phyloP scores from a whole-genome alignment of 176 grass and related monocot genomes.

The Ensete glaucum region DNA sequence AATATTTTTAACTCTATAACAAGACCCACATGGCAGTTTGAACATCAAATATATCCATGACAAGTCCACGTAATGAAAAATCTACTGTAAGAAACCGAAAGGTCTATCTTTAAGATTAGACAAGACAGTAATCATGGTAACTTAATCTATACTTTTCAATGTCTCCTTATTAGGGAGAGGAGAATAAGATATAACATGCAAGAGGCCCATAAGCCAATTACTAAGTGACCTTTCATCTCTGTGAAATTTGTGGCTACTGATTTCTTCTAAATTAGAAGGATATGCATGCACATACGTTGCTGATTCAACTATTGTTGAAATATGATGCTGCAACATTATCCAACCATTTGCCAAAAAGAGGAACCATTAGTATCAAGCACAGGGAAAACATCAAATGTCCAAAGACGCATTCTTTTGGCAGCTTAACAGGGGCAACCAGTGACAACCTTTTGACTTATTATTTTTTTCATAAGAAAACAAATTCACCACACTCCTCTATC shows the following conservation, averaged over 20 bases:
- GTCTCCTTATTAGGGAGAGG: background rate
- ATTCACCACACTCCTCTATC: too few species aligned
- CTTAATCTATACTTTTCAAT: background rate
- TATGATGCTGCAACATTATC: background rate
- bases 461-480: too few species aligned
- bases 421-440: too few species aligned
- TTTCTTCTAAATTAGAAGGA: background rate
- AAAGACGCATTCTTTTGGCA: too few species aligned
- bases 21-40: background rate
- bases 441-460: too few species aligned
- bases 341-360: background rate
- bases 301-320: background rate
- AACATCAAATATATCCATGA: background rate
- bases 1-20: background rate
- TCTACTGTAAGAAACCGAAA: background rate
- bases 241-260: background rate
- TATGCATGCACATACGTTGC: background rate
- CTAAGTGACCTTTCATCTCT: background rate
- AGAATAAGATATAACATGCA: background rate
- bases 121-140: background rate
- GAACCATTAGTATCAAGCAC: background rate
- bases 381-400: background rate
- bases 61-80: background rate
- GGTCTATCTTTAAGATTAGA: background rate
- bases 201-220: background rate